A percentile compares a stretch with the other conserved stretches of the same genome.
These are phyloP conservation scores for Metschnikowia henanensis DNA, from an alignment of 805 yeast species.

Conservation along the genomic window DNA sequence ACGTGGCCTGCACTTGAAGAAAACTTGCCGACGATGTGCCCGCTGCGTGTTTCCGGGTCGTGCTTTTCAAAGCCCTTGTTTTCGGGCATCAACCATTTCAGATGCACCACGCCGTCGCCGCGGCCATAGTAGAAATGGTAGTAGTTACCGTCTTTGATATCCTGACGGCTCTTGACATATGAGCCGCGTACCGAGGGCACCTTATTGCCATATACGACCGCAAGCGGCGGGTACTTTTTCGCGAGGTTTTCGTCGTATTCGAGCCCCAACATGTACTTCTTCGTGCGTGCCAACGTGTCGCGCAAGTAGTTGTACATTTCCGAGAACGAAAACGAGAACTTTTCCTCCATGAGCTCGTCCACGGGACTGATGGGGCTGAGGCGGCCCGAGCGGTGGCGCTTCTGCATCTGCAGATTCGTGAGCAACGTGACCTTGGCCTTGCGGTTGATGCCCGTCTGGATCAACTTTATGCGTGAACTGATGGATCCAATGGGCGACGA, in stretches of 20 bases:
- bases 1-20: constrained; percentile 75
- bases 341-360: constrained; percentile 13
- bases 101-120: constrained; percentile 93
- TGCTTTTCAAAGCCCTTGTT: constrained; percentile 54
- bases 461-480: constrained; percentile 22
- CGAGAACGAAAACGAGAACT: constrained; percentile 39
- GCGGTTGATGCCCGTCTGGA: constrained; percentile 15
- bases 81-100: constrained; percentile 80
- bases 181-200: constrained; percentile 88
- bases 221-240: constrained; percentile 74
- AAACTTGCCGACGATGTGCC: constrained; percentile 66
- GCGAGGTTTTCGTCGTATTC: constrained; percentile 49
- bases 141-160: constrained; percentile 69
- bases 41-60: constrained; percentile 30
- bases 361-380: constrained; percentile 11
- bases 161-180: constrained; percentile 58
- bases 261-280: constrained; percentile 55
- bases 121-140: constrained; percentile 80
- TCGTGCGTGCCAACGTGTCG: constrained; percentile 60
- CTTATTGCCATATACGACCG: constrained; percentile 74
- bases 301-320: constrained; percentile 65
- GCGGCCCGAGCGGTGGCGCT: constrained; percentile 24
- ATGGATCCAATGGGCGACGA: constrained; percentile 16
- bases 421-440: constrained; percentile 14
- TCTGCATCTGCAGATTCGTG: constrained; percentile 27